A percentile compares a stretch with the other conserved stretches of the same genome.
Evolutionary conservation across 1,139 yeast species (phyloP).

Genomic region (Geotrichum australiense): DNA sequence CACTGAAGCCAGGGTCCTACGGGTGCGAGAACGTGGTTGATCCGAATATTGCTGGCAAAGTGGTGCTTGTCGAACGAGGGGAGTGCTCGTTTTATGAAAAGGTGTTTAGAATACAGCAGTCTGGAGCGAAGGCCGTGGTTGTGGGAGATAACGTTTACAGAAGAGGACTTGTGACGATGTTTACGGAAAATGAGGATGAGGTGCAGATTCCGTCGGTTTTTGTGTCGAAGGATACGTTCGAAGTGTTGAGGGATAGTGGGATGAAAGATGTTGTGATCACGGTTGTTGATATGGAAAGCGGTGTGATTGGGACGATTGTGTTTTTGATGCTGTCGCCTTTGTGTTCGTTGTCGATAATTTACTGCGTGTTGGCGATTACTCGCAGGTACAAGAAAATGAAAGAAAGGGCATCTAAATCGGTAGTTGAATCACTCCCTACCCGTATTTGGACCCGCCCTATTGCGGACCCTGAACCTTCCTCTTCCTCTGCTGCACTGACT

Average conservation of each 20-base stretch:
- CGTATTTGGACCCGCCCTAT: conserved; percentile 29
- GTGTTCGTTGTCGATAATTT: conserved; percentile 36
- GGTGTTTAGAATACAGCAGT: conserved; percentile 33
- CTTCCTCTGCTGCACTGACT: not conserved
- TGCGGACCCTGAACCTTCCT: not conserved
- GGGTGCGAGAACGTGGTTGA: conserved; percentile 9
- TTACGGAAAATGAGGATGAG: conserved; percentile 29
- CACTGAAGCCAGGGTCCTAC: conserved; percentile 17
- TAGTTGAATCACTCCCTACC: conserved; percentile 35
- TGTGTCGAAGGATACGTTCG: conserved; percentile 33
- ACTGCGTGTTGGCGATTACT: conserved; percentile 34
- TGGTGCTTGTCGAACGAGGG: conserved; percentile 37
- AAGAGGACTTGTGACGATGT: conserved; percentile 36
- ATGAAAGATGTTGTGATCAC: conserved; percentile 30
- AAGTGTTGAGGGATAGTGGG: conserved; percentile 21
- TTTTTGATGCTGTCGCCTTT: conserved; percentile 38
- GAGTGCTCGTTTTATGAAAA: conserved; percentile 37
- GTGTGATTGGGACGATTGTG: conserved; percentile 34
- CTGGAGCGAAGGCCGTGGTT: conserved; percentile 39
- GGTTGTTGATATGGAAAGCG: conserved; percentile 29
- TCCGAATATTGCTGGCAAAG: conserved; percentile 19
- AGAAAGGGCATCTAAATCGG: conserved; percentile 35
- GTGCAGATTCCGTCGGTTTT: conserved; percentile 37
- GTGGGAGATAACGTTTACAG: conserved; percentile 36
- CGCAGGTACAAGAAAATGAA: conserved; percentile 33